Evolutionary conservation across 2,329 filamentous ascomycete genomes (phyloP), one percentile per base, ranked within the genome.

Genomic region (Didymella arachidicola): DNA sequence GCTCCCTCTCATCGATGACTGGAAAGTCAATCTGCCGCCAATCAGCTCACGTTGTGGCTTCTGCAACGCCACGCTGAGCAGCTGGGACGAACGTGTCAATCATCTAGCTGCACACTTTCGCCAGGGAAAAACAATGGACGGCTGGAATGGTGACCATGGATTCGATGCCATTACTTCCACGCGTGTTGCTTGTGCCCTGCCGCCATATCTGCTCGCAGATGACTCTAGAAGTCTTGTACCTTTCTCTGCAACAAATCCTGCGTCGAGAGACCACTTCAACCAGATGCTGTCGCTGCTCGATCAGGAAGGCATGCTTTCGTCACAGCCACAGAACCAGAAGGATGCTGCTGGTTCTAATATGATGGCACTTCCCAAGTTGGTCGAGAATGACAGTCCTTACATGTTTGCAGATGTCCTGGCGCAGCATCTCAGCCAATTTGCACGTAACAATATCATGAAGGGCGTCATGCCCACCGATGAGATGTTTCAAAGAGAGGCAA

Each of bases 401-500:
- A 77, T 76, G 6, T 80, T 79, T 57, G 79, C 78, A 69, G 78
- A 80, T 46, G 73, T 80, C 12, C 58, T 82, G 18, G 78, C 79
- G 7, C 71, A 78, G 5, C 67, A 77, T 39, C 70, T 82, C 1
- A 78, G 78, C 46, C 72, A 69, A 19, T 81, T 75, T 58, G 79
- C 78, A 16, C 75, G 77, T 60, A 73, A 77, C 61, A 72, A 75
- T 18, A 71, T 72, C 59, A 46, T 62, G 25, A 36, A 69, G 32
- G 78, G 78, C 19, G 55, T 79, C 4, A 68, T 78, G 16, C 73
- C 80, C 7, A 81, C 79, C 1, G 81, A 83, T 58, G 79, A 82
- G 39, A 80, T 81, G 78, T 76, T 83, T 30, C 81, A 83, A 63
- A 65, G 65, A 4, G 76, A 81, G 52, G 78, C 81, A 7, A 68